These are phyloP conservation scores for Trebouxia sp. DNA, from an alignment of 139 green algal species.

Conservation along the genomic window DNA sequence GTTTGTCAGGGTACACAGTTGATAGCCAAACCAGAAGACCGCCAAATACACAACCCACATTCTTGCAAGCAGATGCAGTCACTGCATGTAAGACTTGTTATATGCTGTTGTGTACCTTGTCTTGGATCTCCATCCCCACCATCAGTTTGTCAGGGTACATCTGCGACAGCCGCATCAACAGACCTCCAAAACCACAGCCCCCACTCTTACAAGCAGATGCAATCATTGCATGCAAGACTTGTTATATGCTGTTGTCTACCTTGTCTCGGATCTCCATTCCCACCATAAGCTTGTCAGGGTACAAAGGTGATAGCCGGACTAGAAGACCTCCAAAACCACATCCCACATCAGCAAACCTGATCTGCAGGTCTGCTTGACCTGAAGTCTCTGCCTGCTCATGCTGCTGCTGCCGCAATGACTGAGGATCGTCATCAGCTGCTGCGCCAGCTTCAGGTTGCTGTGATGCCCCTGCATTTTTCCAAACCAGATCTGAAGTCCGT, in stretches of 20 bases:
- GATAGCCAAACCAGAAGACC: conserved; percentile 87
- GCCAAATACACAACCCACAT: conserved; percentile 98
- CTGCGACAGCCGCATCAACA: conserved; percentile 80
- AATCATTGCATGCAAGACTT: no score
- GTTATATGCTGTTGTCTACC: no score
- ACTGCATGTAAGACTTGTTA: no score
- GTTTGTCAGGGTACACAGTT: conserved; percentile 84
- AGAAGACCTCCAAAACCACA: conserved; percentile 98
- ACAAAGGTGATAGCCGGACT: conserved; percentile 82
- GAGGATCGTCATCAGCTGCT: background rate
- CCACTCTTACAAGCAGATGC: no score
- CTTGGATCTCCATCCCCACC: conserved; percentile 94
- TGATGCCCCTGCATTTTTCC: background rate
- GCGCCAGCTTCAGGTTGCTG: background rate
- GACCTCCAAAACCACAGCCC: conserved; percentile 96
- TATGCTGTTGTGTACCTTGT: no score
- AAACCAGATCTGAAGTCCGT: no score
- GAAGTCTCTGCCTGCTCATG: background rate
- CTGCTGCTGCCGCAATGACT: background rate
- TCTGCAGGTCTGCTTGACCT: conserved; percentile 34
- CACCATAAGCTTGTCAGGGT: conserved; percentile 90
- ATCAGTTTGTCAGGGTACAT: conserved; percentile 91
- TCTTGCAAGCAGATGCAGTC: no score
- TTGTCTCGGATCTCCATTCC: conserved; percentile 95
- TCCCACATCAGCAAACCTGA: conserved; percentile 92